phyloP scores from a whole-genome alignment of 768 basidiomycete genomes.

The Coprinopsis marcescibilis region DNA sequence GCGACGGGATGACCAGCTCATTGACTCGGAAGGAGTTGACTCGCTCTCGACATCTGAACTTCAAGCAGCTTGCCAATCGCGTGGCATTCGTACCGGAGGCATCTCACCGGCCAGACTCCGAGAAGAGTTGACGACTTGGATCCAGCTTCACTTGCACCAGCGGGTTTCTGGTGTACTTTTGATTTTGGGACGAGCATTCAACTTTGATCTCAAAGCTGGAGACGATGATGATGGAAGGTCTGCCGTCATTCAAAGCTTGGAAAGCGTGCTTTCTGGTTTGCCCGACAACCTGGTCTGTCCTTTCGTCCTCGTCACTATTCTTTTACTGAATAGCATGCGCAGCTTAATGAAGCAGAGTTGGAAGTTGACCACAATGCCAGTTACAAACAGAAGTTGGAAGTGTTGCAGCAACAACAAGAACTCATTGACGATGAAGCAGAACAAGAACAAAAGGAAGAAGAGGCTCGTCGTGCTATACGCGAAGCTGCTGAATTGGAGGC shows the following conservation, averaged over 20 bases:
- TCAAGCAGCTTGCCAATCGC: constrained; percentile 87
- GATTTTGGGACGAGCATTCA: constrained; percentile 90
- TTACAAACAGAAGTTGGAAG: constrained; percentile 98
- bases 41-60: constrained; percentile 88
- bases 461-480: constrained; percentile 79
- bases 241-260: constrained; percentile 72
- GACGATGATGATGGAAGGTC: constrained; percentile 81
- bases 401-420: constrained; percentile 96
- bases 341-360: constrained; percentile 97
- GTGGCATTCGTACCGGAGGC: constrained; percentile 86
- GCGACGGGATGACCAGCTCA: constrained; percentile 89
- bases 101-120: constrained; percentile 84
- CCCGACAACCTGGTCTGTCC: constrained; percentile 86
- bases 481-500: constrained; percentile 79
- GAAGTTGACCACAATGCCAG: constrained; percentile 92
- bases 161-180: constrained; percentile 91
- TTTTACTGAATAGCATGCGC: constrained; percentile 5
- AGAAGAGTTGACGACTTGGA: constrained; percentile 91
- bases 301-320: constrained; percentile 6
- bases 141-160: constrained; percentile 83
- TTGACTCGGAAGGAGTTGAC: constrained; percentile 84
- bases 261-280: constrained; percentile 84
- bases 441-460: constrained; percentile 93
- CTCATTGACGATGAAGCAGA: constrained; percentile 99
- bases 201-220: constrained; percentile 75